Evolutionary conservation across 148 eudicot species (phyloP).

Genomic region (Gaultheria prostrata): DNA sequence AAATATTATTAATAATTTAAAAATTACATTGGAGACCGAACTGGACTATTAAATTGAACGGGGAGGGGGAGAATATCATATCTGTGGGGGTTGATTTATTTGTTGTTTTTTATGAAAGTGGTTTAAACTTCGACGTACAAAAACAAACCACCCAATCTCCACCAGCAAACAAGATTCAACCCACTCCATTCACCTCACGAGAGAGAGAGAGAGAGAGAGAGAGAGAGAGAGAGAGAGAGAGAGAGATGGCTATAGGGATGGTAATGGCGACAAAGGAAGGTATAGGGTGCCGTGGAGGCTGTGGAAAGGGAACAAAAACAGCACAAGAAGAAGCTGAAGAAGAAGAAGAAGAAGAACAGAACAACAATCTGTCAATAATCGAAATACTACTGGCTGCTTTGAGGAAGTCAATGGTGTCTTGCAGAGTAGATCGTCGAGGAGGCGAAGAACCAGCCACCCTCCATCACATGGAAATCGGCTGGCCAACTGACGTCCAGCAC

Average conservation of each 20-base stretch:
- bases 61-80: too few species aligned
- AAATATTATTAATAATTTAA: too few species aligned
- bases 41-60: too few species aligned
- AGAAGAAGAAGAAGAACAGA: constrained; percentile 21
- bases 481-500: constrained; percentile 91
- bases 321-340: neutral
- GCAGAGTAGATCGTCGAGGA: constrained; percentile 35
- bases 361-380: constrained; percentile 37
- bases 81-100: too few species aligned
- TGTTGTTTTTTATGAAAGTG: too few species aligned
- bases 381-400: constrained; percentile 46
- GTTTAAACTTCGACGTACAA: too few species aligned
- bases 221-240: constrained; percentile 17
- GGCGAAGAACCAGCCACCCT: constrained; percentile 38
- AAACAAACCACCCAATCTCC: too few species aligned
- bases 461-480: constrained; percentile 83
- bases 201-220: neutral
- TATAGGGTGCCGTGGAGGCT: constrained; percentile 20
- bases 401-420: constrained; percentile 53
- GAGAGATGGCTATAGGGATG: constrained; percentile 36
- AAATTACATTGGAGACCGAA: too few species aligned
- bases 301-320: constrained; percentile 20
- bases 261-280: constrained; percentile 41
- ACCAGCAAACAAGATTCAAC: neutral
- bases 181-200: neutral